Evolutionary conservation across 768 basidiomycete species (phyloP), one percentile per base, ranked within the genome.

Genomic region (Epithele typhae): DNA sequence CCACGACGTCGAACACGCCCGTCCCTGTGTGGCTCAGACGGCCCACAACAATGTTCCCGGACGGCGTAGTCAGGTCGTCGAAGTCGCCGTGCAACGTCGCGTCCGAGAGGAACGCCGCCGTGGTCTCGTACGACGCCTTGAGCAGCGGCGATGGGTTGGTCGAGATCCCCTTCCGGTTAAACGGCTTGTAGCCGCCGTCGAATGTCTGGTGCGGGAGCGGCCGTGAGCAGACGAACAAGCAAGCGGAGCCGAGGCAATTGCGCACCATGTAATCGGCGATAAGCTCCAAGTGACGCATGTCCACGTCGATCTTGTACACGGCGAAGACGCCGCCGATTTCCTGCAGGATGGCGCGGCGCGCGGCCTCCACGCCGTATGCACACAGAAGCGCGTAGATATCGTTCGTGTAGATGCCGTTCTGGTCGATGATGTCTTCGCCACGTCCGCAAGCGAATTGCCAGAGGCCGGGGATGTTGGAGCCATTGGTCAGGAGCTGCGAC

Each of bases 221-320:
- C 8, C 14, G 27, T 30, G 27, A 36, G 18, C 27, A 30, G 10
- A 22, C 18, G 9, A 32, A 32, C n/a, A 19, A 19, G 11, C 27
- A 39, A 22, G 22, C 22, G 11, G 2, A 10, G 32, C 19, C 33
- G 32, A 24, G 48, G 42, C 32, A 24, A 32, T 25, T 45, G 60
- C 85, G 56, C 60, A 95, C 95, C 96, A 99, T 99, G 65, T 98
- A 99, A 66, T 99, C 96, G 12, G 96, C 96, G 64, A 99, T 96
- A 53, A 99, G 75, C 58, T 95, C 92, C 39, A 98, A 74, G 71
- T 99, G 96, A 38, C 96, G 81, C 53, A 79, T 78, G 67, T 98
- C 86, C 48, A 99, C 95, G 49, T 89, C 88, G 58, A 99, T 99
- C 60, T 84, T 94, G 73, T 99, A 99, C 3, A 85, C 92, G 5